These are phyloP conservation scores for Rhodosporidiobolus odoratus DNA, from an alignment of 768 basidiomycete species.

Conservation along the genomic window DNA sequence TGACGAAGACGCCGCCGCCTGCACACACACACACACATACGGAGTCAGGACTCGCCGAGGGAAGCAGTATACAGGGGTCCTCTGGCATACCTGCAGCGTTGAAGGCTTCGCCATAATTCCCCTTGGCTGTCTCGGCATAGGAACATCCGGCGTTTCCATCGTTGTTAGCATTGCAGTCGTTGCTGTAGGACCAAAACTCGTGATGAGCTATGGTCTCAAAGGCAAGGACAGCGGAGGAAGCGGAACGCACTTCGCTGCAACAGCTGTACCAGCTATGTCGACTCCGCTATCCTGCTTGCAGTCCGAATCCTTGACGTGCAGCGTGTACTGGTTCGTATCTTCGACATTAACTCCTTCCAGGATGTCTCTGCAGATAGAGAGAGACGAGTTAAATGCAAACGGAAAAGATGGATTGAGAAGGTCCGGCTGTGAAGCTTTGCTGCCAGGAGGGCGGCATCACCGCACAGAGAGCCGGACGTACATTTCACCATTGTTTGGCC, in stretches of 20 bases:
- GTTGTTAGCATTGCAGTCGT: conserved; percentile 1
- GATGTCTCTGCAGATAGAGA: conserved; percentile 6
- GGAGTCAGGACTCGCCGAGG: not conserved
- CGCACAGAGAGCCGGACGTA: not conserved
- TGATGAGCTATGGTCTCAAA: too few species aligned
- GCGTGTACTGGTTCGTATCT: conserved; percentile 15
- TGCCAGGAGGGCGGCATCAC: not conserved
- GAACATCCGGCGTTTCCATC: conserved; percentile 27
- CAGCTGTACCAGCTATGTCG: conserved; percentile 5
- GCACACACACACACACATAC: not conserved
- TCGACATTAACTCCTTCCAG: conserved; percentile 24
- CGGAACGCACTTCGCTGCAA: conserved; percentile 17
- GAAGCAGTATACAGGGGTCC: not conserved
- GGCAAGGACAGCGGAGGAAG: not conserved
- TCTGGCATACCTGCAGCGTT: conserved; percentile 9
- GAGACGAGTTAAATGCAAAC: not conserved
- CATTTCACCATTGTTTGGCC: conserved; percentile 28
- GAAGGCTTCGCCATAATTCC: conserved; percentile 18
- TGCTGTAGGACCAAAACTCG: not conserved
- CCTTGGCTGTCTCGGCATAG: not conserved
- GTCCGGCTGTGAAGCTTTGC: not conserved
- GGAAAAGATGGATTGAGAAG: not conserved
- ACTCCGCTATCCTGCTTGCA: conserved; percentile 2
- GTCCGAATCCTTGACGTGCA: conserved; percentile 13
- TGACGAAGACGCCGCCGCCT: not conserved